A percentile compares a stretch with the other conserved stretches of the same genome.
Evolutionary conservation across 1,139 yeast genomes (phyloP).

Genomic region (Candida sanyaensis): DNA sequence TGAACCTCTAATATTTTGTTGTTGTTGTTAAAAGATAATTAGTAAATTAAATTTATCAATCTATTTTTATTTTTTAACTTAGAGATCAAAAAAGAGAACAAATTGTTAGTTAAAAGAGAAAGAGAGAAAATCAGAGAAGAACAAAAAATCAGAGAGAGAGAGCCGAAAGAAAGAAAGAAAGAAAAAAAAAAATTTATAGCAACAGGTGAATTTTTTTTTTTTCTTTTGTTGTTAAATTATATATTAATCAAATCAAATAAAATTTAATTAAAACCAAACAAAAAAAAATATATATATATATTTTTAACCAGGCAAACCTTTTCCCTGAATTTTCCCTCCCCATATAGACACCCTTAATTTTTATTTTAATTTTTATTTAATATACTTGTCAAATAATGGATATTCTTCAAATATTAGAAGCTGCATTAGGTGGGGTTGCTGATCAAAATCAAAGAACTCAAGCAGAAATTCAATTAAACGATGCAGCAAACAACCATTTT

Average conservation of each 20-base stretch:
- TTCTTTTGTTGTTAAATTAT: neutral
- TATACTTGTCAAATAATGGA: conserved; percentile 44
- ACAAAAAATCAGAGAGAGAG: neutral
- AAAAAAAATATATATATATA: no score
- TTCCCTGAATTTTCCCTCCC: neutral
- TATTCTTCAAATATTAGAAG: conserved; percentile 72
- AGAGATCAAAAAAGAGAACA: no score
- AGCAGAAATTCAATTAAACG: conserved; percentile 79
- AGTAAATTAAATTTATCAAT: no score
- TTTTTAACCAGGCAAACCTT: neutral
- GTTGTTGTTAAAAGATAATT: no score
- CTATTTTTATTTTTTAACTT: no score
- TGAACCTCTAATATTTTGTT: no score
- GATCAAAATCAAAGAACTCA: conserved; percentile 71
- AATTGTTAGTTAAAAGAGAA: neutral
- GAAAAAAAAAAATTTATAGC: conserved; percentile 2
- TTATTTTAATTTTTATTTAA: no score
- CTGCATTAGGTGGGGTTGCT: conserved; percentile 62
- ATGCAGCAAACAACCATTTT: conserved; percentile 76
- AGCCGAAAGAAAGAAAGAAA: neutral
- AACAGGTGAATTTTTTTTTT: conserved; percentile 3
- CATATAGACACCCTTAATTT: neutral
- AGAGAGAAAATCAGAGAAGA: neutral
- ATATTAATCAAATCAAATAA: neutral
- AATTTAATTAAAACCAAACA: neutral